phyloP scores from a whole-genome alignment of 2,329 filamentous ascomycete genomes.

The Truncatella angustata region DNA sequence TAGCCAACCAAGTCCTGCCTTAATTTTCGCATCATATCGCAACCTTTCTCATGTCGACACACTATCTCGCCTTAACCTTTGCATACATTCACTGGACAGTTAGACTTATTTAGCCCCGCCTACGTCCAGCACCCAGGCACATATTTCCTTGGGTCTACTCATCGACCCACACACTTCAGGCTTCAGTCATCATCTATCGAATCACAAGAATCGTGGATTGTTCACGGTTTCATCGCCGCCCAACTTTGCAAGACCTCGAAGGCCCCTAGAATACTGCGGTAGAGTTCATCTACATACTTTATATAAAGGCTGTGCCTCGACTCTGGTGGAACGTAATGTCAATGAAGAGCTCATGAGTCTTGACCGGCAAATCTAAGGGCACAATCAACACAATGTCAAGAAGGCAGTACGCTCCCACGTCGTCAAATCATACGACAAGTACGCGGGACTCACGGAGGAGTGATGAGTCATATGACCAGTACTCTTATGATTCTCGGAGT shows the following conservation, averaged over 20 bases:
- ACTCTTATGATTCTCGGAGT: slow-evolving; percentile 45
- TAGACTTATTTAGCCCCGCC: neutral
- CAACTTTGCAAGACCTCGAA: slow-evolving; percentile 22
- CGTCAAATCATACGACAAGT: slow-evolving; percentile 35
- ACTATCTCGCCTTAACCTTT: slow-evolving; percentile 3
- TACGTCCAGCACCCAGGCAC: slow-evolving; percentile 1
- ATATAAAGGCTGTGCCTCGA: neutral
- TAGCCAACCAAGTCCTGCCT: slow-evolving; percentile 10
- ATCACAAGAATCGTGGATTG: slow-evolving; percentile 22
- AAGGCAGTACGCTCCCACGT: slow-evolving; percentile 29
- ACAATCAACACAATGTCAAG: slow-evolving; percentile 33
- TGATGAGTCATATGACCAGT: slow-evolving; percentile 42
- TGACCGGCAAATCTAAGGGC: neutral
- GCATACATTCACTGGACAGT: neutral
- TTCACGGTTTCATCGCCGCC: slow-evolving; percentile 19
- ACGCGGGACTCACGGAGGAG: slow-evolving; percentile 40
- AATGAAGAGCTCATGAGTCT: neutral
- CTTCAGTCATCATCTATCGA: slow-evolving; percentile 24
- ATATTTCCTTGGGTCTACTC: slow-evolving; percentile 17
- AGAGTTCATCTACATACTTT: neutral
- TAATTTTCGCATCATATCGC: neutral
- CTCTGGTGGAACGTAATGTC: neutral
- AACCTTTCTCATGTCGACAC: slow-evolving; percentile 8
- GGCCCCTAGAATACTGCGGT: neutral
- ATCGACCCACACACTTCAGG: slow-evolving; percentile 23